Percentiles rank a stretch among this genome's conserved stretches.
These are phyloP conservation scores for Malus asiatica DNA, from an alignment of 306 rosid genomes.

Conservation along the genomic window DNA sequence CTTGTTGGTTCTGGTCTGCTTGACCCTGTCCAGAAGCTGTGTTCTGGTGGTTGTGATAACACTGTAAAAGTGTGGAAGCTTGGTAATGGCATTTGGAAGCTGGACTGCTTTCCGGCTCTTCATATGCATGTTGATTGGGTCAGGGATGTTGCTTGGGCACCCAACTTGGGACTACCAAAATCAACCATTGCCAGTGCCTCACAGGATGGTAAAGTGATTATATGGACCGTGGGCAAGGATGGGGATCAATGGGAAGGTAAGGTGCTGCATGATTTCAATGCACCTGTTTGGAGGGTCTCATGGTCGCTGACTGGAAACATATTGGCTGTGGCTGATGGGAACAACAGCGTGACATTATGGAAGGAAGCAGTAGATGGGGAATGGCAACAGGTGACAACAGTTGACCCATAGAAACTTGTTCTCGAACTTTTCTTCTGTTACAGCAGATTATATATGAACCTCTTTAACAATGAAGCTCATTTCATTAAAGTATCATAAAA, in stretches of 20 bases:
- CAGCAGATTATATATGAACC: background rate
- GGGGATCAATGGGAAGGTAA: constrained; percentile 85
- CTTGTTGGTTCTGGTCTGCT: constrained; percentile 71
- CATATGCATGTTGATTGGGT: constrained; percentile 84
- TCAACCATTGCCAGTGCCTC: constrained; percentile 80
- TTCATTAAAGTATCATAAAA: background rate
- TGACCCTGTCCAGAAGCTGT: constrained; percentile 76
- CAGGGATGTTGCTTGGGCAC: constrained; percentile 89
- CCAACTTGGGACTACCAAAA: constrained; percentile 82
- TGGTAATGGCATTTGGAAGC: constrained; percentile 60
- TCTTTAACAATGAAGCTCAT: background rate
- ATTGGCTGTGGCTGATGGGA: constrained; percentile 84
- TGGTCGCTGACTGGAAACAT: constrained; percentile 89
- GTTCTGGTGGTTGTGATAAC: constrained; percentile 87
- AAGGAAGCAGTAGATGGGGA: constrained; percentile 84
- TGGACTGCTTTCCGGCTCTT: constrained; percentile 89
- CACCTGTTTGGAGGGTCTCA: constrained; percentile 78
- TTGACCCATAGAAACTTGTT: constrained; percentile 47
- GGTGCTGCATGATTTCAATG: constrained; percentile 61
- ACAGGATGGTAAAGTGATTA: constrained; percentile 68
- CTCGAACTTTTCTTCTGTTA: background rate
- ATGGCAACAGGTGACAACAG: constrained; percentile 78
- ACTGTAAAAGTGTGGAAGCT: constrained; percentile 78
- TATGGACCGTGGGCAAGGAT: constrained; percentile 77
- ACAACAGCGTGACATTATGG: constrained; percentile 72